Evolutionary conservation across 257 asterid species (phyloP).

Genomic region (Solanum appendiculatum): DNA sequence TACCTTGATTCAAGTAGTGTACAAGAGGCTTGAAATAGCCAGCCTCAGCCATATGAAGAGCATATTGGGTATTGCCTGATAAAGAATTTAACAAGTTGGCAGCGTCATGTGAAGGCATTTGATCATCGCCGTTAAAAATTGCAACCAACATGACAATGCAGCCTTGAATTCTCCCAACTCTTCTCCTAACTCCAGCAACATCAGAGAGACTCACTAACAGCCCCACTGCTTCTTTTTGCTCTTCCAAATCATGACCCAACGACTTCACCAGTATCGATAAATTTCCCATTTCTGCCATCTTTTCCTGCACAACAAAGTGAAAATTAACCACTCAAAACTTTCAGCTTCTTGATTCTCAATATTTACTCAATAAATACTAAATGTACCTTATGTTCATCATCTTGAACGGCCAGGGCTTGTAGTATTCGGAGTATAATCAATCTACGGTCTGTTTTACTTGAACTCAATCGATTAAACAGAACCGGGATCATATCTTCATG

Average conservation of each 20-base stretch:
- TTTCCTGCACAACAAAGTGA: slow-evolving; percentile 57
- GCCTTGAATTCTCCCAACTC: slow-evolving; percentile 66
- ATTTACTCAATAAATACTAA: background rate
- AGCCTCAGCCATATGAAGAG: slow-evolving; percentile 94
- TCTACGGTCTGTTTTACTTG: slow-evolving; percentile 36
- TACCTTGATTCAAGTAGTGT: slow-evolving; percentile 62
- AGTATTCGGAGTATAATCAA: slow-evolving; percentile 37
- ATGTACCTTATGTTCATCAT: slow-evolving; percentile 51
- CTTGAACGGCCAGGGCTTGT: slow-evolving; percentile 24
- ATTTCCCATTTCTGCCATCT: slow-evolving; percentile 46
- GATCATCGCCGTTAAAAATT: slow-evolving; percentile 48
- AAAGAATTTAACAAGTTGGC: slow-evolving; percentile 38
- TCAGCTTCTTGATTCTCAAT: background rate
- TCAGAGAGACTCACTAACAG: slow-evolving; percentile 40
- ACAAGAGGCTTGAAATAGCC: slow-evolving; percentile 82
- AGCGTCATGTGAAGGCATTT: slow-evolving; percentile 51
- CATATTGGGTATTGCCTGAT: slow-evolving; percentile 70
- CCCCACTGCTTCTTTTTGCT: slow-evolving; percentile 77
- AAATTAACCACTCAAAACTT: slow-evolving; percentile 10
- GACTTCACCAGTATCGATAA: slow-evolving; percentile 57
- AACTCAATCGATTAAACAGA: slow-evolving; percentile 34
- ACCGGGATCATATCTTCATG: slow-evolving; percentile 45
- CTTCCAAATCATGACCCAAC: slow-evolving; percentile 41
- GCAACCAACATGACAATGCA: slow-evolving; percentile 73
- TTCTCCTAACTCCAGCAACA: slow-evolving; percentile 36